A percentile compares a stretch with the other conserved stretches of the same genome.
Conservation (phyloP, 139 green algal species). For the Penium margaritaceum region DNA sequence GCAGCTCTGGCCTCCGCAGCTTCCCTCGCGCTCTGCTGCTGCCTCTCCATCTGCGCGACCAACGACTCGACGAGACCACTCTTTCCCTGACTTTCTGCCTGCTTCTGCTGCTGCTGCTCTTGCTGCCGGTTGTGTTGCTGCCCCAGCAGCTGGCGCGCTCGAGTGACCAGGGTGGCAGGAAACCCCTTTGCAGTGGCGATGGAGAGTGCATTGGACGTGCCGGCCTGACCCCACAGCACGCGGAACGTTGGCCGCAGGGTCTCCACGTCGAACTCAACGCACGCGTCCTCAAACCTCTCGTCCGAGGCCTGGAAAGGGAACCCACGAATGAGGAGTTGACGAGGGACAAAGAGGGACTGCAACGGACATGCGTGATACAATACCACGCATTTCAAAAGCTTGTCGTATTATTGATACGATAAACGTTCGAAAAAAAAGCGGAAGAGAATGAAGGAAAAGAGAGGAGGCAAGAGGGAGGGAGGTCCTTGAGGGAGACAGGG, state of each 20-base stretch:
- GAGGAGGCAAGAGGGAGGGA: constrained; percentile 1
- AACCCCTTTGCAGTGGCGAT: constrained; percentile 17
- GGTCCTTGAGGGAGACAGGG: not conserved
- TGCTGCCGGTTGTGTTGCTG: too few relatives aligned
- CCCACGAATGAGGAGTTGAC: too few relatives aligned
- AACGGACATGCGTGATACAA: too few relatives aligned
- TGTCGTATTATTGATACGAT: too few relatives aligned
- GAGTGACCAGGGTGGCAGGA: constrained; percentile 3
- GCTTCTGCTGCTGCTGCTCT: not conserved
- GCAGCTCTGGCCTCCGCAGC: too few relatives aligned
- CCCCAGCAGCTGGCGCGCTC: constrained; percentile 13
- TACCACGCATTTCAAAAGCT: too few relatives aligned
- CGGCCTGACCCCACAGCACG: constrained; percentile 48
- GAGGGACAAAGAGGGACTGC: too few relatives aligned
- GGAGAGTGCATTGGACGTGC: constrained; percentile 26
- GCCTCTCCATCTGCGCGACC: constrained; percentile 11
- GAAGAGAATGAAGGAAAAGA: too few relatives aligned
- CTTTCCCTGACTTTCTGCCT: not conserved
- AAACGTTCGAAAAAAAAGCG: too few relatives aligned
- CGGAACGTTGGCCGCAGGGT: constrained; percentile 48
- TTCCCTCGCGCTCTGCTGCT: constrained; percentile 4
- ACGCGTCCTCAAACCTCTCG: constrained; percentile 45
- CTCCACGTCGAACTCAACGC: constrained; percentile 49
- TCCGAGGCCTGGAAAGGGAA: constrained; percentile 6
- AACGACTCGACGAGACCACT: constrained; percentile 20